These are phyloP conservation scores for Clarireedia sp. DNA, from an alignment of 2,329 filamentous ascomycete genomes.

Conservation along the genomic window DNA sequence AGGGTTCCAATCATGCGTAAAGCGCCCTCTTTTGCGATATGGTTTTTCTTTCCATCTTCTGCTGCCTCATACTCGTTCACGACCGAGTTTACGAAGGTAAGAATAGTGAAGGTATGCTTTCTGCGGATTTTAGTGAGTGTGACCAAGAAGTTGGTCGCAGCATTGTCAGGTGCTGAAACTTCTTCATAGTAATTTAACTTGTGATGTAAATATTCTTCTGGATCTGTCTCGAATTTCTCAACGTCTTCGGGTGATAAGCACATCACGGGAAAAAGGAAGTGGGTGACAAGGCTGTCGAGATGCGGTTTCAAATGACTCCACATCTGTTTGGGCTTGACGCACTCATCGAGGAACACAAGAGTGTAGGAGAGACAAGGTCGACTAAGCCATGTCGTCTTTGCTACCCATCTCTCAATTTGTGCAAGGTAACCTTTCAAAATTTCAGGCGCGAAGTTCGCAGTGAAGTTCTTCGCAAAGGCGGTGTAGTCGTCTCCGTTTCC, in stretches of 20 bases:
- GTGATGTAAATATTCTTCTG: conserved; percentile 91
- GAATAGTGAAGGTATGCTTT: conserved; percentile 91
- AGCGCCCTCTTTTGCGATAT: conserved; percentile 92
- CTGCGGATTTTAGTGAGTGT: conserved; percentile 88
- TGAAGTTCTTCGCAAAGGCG: conserved; percentile 84
- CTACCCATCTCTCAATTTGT: conserved; percentile 96
- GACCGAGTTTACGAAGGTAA: conserved; percentile 90
- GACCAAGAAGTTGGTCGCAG: conserved; percentile 92
- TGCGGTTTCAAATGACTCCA: conserved; percentile 92
- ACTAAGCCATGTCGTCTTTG: conserved; percentile 90
- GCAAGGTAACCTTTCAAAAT: conserved; percentile 91
- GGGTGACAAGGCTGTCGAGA: conserved; percentile 84
- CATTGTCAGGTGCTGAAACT: conserved; percentile 87
- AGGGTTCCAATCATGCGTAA: conserved; percentile 95
- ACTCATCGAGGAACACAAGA: conserved; percentile 91
- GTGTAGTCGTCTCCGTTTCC: conserved; percentile 68
- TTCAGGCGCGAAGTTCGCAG: conserved; percentile 83
- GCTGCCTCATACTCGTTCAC: conserved; percentile 87
- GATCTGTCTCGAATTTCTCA: conserved; percentile 88
- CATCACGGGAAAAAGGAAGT: conserved; percentile 91
- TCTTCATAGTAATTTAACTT: conserved; percentile 99
- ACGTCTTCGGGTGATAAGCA: conserved; percentile 89
- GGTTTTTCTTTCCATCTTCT: conserved; percentile 82
- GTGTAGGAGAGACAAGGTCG: conserved; percentile 90
- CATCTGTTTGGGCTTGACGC: conserved; percentile 93